phyloP scores from a whole-genome alignment of 495 filamentous ascomycete genomes.

The Podospora fimiseda region DNA sequence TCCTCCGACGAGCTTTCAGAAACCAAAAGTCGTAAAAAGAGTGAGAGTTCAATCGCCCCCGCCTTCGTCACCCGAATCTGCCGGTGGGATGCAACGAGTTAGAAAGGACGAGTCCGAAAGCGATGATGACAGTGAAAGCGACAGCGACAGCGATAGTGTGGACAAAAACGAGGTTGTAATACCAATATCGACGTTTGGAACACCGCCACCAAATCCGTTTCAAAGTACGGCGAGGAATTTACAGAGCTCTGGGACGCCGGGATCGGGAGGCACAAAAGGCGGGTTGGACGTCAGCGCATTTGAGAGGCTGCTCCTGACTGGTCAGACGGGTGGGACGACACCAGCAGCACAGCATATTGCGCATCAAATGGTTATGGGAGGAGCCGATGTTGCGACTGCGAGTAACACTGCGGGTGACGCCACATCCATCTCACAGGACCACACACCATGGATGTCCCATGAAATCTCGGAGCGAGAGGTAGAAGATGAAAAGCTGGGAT shows the following conservation, averaged over 20 bases:
- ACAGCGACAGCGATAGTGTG: conserved; percentile 11
- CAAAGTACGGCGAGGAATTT: conserved; percentile 41
- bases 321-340: conserved; percentile 31
- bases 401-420: conserved; percentile 39
- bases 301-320: conserved; percentile 54
- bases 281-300: conserved; percentile 58
- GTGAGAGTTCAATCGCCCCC: conserved; percentile 53
- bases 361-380: too few species aligned
- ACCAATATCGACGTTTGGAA: conserved; percentile 8
- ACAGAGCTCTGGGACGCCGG: conserved; percentile 22
- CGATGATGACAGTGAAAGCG: conserved; percentile 19
- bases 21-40: conserved; percentile 45
- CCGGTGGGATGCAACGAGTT: conserved; percentile 19
- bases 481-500: conserved; percentile 31
- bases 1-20: conserved; percentile 37
- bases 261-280: conserved; percentile 24
- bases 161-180: background rate
- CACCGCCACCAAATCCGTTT: conserved; percentile 48
- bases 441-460: conserved; percentile 43
- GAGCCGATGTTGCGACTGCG: too few species aligned
- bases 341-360: conserved; percentile 28
- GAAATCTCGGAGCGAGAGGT: conserved; percentile 37
- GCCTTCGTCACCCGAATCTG: conserved; percentile 43
- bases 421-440: conserved; percentile 27
- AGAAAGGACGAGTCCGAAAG: background rate